Evolutionary conservation across 75 land plant genomes (phyloP), one percentile per base, ranked within the genome.

Genomic region (Picea glauca): DNA sequence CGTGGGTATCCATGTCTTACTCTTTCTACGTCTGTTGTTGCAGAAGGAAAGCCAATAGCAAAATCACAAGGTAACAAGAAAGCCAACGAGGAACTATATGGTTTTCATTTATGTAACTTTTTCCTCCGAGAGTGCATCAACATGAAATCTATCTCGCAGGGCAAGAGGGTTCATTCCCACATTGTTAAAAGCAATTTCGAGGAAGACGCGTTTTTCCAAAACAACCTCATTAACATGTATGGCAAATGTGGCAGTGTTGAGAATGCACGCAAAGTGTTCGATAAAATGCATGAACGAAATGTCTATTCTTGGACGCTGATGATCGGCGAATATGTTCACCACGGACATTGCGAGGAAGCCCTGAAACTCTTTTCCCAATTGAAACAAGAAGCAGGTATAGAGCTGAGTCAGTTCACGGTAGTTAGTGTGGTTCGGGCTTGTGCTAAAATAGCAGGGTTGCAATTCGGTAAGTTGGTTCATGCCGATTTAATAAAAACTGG

Each of bases 391-490:
- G 75, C 64, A 30, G 64, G 62, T 65, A 60, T 50, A 14, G 72
- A 1, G 61, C 83, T 87, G 2, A 81, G 81, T 78, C 57, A 83
- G 56, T 58, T 86, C 60, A 84, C 90, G 3, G 66, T 89, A 60
- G 78, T 85, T 13, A 87, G 82, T 67, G 33, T 90, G 18, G 59
- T 94, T 14, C 85, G 83, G 21, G 79, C 87, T 11, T 93, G 96
- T 79, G 91, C 79, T 79, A 70, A 64, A 79, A 21, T 82, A 86
- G 0, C 18, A 82, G 65, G 83, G 90, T 32, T 78, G 84, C 35
- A 59, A n/a, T 73, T 78, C 13, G 61, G 63, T 59, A 58, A 18
- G 6, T 33, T 26, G 14, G 62, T 35, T 18, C 58, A 32, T 58
- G 56, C 26, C 43, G 5, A 0, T 75, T 20, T 61, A 18, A 18